phyloP scores from a whole-genome alignment of 371 early-diverging fungal genomes.

The Circinella minor region DNA sequence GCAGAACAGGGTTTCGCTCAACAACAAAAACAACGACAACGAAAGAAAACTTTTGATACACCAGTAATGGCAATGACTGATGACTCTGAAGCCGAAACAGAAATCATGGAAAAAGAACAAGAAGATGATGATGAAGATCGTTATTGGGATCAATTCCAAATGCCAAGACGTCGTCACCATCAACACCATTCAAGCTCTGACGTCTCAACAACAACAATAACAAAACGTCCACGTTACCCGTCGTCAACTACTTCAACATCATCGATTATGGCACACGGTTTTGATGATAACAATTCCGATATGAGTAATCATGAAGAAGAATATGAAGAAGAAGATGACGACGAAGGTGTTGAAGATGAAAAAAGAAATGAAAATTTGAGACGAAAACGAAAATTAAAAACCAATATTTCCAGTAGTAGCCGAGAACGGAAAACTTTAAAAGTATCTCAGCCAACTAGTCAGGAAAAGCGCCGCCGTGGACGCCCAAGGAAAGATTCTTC shows the following conservation, averaged over 20 bases:
- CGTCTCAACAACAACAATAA: background rate
- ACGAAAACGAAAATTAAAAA: constrained; percentile 13
- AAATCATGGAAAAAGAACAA: constrained; percentile 18
- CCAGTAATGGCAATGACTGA: background rate
- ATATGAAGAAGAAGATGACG: constrained; percentile 15
- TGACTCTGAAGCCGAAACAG: constrained; percentile 23
- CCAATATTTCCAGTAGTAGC: background rate
- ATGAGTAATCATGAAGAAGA: constrained; percentile 10
- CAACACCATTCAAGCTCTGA: background rate
- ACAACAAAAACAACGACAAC: background rate
- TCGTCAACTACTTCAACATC: constrained; percentile 19
- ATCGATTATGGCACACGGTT: constrained; percentile 10
- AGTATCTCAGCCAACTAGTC: background rate
- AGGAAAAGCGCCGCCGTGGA: constrained; percentile 19
- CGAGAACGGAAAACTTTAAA: constrained; percentile 12
- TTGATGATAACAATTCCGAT: constrained; percentile 16
- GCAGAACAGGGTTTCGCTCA: background rate
- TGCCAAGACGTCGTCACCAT: constrained; percentile 21
- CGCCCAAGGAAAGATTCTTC: constrained; percentile 18
- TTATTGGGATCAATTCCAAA: constrained; percentile 14
- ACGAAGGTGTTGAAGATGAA: constrained; percentile 2
- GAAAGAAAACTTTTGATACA: background rate
- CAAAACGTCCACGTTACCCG: constrained; percentile 15
- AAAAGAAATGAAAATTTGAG: background rate
- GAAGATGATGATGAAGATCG: constrained; percentile 27